Base-by-base conservation (phyloP, 2,329 filamentous ascomycete genomes). In the Alternaria postmessia region DNA sequence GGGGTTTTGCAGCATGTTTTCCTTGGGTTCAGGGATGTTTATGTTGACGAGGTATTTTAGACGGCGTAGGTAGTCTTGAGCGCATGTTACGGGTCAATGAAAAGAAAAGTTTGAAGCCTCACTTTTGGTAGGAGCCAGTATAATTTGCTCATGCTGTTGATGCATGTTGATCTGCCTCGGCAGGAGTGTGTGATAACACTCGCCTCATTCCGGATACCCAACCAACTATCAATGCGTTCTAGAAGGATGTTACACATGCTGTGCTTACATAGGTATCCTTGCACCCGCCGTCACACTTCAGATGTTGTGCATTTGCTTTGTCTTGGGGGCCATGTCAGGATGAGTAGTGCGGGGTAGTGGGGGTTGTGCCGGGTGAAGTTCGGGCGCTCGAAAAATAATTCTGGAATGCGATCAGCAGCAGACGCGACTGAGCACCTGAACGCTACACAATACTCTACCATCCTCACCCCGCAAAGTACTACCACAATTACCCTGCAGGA, bases 291-390 rank as follows among this genome's bases (percentile, higher is more conserved):
- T 38, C 28, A 22, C 8, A 24, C 26, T 38, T 42, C 16, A 46
- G 26, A 22, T 38, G 34, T 20, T 14, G 26, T 38, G 32, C 30
- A 9, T 59, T 30, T 54, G 48, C 6, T 24, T 38, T 24, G 39
- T 16, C 28, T 48, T 57, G 43, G 28, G 34, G 41, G 3, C 24
- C 20, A 48, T 28, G 57, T 53, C 52, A 42, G 39, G 18, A 39
- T 14, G 28, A 41, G 42, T 59, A 64, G 65, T 61, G 65, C 63
- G 65, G 65, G 65, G 65, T 65, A 63, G 61, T 52, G 59, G 65
- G 52, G 64, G 54, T 57, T 20, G 32, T 22, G 34, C 46, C 65
- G 65, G 65, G 54, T 39, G 51, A 66, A 66, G 47, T 57, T 66
- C 65, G 64, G 65, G n/a, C 36, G 39, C 8, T 44, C 56, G 30